Conservation (phyloP, 345 rosid species). For the Pistacia atlantica region DNA sequence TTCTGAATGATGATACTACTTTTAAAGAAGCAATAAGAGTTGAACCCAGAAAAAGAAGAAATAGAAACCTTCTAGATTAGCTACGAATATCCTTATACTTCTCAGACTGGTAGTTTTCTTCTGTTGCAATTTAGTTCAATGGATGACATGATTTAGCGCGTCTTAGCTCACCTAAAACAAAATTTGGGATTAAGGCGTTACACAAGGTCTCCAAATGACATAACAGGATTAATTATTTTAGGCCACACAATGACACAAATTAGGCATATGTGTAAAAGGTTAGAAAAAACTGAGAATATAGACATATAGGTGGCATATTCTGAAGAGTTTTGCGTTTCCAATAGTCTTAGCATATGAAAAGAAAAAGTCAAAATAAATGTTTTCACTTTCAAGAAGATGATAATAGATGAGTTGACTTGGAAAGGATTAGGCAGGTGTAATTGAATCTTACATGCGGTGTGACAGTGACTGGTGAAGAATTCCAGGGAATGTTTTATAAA, state of each 20-base stretch:
- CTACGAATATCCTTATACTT: not conserved
- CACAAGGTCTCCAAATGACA: not conserved
- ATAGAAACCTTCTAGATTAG: not conserved
- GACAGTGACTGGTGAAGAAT: not conserved
- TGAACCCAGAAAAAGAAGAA: not conserved
- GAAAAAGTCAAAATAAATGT: not conserved
- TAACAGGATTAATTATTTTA: not conserved
- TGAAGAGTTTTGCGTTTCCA: not conserved
- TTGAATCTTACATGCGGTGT: not conserved
- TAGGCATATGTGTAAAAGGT: not conserved
- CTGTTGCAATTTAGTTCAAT: not conserved
- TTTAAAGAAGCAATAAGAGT: not conserved
- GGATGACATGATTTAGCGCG: not conserved
- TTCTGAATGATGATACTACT: not conserved
- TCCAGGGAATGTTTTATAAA: not conserved
- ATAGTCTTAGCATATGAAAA: not conserved
- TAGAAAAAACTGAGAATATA: not conserved
- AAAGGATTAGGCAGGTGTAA: not conserved
- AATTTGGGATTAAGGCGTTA: not conserved
- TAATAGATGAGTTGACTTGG: not conserved
- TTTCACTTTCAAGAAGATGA: not conserved
- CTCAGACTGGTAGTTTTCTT: not conserved
- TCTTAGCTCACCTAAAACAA: too few species aligned
- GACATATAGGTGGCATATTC: not conserved
- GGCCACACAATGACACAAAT: not conserved